Evolutionary conservation across 331 rosid species (phyloP).

Genomic region (Spiraea crenata): DNA sequence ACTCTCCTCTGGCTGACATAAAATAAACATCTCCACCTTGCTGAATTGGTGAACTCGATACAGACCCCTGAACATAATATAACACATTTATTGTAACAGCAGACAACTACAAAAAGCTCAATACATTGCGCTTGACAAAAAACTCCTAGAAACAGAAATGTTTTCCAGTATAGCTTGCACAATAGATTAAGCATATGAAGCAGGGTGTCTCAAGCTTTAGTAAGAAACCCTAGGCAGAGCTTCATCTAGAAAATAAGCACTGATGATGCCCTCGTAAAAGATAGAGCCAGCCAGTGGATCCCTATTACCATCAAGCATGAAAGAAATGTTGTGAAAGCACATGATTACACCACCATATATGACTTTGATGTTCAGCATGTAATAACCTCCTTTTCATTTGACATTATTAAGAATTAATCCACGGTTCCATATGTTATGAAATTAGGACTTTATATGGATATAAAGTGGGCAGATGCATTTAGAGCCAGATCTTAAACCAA

Average conservation of each 20-base stretch:
- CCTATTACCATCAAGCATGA: not conserved
- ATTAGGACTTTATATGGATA: not conserved
- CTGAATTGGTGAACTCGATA: slow-evolving; percentile 98
- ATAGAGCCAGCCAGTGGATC: not conserved
- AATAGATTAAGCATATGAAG: too few species aligned
- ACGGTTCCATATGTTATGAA: too few species aligned
- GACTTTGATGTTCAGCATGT: not conserved
- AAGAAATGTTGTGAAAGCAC: not conserved
- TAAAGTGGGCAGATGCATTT: not conserved
- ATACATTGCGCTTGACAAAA: not conserved
- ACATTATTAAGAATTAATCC: not conserved
- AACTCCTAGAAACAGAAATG: not conserved
- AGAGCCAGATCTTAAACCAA: not conserved
- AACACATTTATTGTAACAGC: not conserved
- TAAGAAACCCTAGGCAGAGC: not conserved
- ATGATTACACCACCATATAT: not conserved
- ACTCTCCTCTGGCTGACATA: slow-evolving; percentile 86
- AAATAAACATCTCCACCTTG: slow-evolving; percentile 88
- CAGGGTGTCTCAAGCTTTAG: too few species aligned
- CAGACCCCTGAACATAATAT: slow-evolving; percentile 69
- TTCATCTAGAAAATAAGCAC: not conserved
- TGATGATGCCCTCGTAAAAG: not conserved
- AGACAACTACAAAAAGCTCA: not conserved
- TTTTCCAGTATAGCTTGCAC: not conserved
- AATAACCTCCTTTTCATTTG: not conserved